phyloP scores from a whole-genome alignment of 2,329 filamentous ascomycete genomes.

The Penicillium paneum region DNA sequence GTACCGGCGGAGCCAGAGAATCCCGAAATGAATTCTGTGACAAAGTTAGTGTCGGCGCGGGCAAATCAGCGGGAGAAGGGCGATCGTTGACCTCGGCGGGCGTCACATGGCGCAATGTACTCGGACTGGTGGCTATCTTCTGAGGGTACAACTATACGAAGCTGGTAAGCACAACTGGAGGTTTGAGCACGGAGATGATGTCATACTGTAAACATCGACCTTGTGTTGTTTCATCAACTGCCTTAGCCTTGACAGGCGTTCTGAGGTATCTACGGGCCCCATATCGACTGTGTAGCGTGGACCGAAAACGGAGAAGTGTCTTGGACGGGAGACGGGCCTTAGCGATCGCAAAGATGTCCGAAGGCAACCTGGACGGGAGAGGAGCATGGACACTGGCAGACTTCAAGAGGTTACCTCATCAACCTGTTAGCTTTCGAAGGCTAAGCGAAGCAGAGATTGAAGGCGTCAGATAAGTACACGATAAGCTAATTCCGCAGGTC shows the following conservation, averaged over 20 bases:
- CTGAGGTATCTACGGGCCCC: constrained; percentile 74
- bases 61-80: constrained; percentile 5
- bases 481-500: constrained; percentile 15
- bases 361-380: constrained; percentile 33
- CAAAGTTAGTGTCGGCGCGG: constrained; percentile 15
- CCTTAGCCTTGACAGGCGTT: constrained; percentile 72
- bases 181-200: constrained; percentile 19
- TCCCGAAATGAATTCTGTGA: constrained; percentile 75
- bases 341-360: constrained; percentile 31
- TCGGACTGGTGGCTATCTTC: constrained; percentile 98
- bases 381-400: constrained; percentile 29
- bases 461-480: constrained; percentile 10
- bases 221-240: constrained; percentile 82
- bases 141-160: constrained; percentile 75
- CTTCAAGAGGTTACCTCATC: neutral
- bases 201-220: constrained; percentile 84
- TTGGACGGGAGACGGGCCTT: constrained; percentile 27
- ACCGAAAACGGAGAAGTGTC: constrained; percentile 40
- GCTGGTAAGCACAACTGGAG: constrained; percentile 31
- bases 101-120: constrained; percentile 96
- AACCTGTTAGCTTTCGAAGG: neutral
- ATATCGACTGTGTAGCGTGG: constrained; percentile 54
- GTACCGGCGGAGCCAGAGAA: constrained; percentile 95
- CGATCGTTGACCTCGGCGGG: constrained; percentile 61
- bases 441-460: neutral